Conservation (phyloP, 2,329 filamentous ascomycete genomes). For the Trichoderma breve region DNA sequence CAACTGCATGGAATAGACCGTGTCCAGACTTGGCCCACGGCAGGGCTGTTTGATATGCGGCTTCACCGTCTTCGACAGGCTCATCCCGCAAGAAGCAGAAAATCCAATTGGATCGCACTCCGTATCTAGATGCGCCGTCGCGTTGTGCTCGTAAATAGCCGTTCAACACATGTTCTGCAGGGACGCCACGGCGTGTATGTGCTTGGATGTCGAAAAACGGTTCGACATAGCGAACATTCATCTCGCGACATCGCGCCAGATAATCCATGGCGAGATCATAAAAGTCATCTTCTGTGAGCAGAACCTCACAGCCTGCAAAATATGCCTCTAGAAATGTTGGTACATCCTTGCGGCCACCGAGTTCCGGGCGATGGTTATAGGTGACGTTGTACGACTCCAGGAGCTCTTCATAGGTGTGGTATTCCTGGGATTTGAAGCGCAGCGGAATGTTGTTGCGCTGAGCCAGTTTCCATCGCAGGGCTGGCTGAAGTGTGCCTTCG, state of each 20-base stretch:
- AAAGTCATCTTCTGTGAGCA: constrained; percentile 65
- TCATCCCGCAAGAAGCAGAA: constrained; percentile 71
- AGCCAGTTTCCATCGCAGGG: constrained; percentile 68
- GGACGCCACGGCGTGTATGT: constrained; percentile 64
- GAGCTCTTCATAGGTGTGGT: constrained; percentile 58
- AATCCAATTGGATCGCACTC: constrained; percentile 63
- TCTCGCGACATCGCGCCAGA: constrained; percentile 60
- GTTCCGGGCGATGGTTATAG: constrained; percentile 48
- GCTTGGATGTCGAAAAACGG: constrained; percentile 82
- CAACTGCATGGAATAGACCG: constrained; percentile 45
- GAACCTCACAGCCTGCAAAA: constrained; percentile 71
- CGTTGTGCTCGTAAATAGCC: constrained; percentile 60
- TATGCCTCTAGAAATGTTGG: constrained; percentile 67
- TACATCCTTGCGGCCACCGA: constrained; percentile 34
- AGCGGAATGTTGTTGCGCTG: constrained; percentile 63
- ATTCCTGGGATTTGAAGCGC: constrained; percentile 46
- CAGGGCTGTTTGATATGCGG: constrained; percentile 49
- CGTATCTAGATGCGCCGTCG: constrained; percentile 59
- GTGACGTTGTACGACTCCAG: constrained; percentile 57
- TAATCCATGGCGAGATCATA: constrained; percentile 71
- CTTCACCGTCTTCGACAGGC: constrained; percentile 67
- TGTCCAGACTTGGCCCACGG: constrained; percentile 39
- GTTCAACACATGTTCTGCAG: constrained; percentile 58
- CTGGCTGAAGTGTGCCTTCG: constrained; percentile 70
- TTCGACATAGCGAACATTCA: constrained; percentile 70